These are phyloP conservation scores for Citrullus colocynthis DNA, from an alignment of 306 rosid genomes.

Conservation along the genomic window DNA sequence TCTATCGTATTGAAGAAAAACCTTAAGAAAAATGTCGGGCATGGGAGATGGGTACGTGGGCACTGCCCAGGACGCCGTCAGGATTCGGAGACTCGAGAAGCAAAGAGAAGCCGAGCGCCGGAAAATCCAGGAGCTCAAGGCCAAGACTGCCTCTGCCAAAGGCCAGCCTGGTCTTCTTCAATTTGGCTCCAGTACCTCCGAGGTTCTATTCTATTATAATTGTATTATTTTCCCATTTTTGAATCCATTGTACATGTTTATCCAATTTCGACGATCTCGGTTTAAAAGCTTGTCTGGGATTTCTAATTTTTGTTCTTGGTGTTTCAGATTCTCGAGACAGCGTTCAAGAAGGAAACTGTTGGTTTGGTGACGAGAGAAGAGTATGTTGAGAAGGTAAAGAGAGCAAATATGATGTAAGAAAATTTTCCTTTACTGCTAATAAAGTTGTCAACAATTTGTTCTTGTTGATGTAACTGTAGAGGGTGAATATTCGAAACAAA, in stretches of 20 bases:
- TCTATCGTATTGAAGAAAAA: no score
- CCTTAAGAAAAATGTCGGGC: slow-evolving; percentile 48
- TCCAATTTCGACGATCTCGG: not conserved
- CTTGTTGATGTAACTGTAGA: slow-evolving; percentile 25
- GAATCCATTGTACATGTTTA: not conserved
- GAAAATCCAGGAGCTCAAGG: slow-evolving; percentile 88
- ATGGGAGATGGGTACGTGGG: slow-evolving; percentile 99
- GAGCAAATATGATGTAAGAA: not conserved
- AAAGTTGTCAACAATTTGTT: not conserved
- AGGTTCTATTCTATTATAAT: slow-evolving; percentile 28
- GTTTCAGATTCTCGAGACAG: slow-evolving; percentile 84
- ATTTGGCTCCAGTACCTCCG: slow-evolving; percentile 89
- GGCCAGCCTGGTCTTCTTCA: slow-evolving; percentile 97
- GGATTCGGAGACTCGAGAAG: slow-evolving; percentile 92
- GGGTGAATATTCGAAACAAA: slow-evolving; percentile 78
- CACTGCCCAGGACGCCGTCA: slow-evolving; percentile 87
- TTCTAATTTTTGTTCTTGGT: not conserved
- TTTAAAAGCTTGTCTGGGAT: not conserved
- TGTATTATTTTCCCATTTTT: not conserved
- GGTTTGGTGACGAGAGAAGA: slow-evolving; percentile 91
- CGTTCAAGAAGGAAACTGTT: slow-evolving; percentile 93
- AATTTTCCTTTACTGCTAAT: not conserved
- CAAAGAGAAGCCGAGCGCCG: slow-evolving; percentile 97
- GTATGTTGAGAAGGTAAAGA: slow-evolving; percentile 81
- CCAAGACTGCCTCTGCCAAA: slow-evolving; percentile 58